Evolutionary conservation across 1,139 yeast genomes (phyloP), one percentile per base, ranked within the genome.

Genomic region (Pichia kudriavzevii): DNA sequence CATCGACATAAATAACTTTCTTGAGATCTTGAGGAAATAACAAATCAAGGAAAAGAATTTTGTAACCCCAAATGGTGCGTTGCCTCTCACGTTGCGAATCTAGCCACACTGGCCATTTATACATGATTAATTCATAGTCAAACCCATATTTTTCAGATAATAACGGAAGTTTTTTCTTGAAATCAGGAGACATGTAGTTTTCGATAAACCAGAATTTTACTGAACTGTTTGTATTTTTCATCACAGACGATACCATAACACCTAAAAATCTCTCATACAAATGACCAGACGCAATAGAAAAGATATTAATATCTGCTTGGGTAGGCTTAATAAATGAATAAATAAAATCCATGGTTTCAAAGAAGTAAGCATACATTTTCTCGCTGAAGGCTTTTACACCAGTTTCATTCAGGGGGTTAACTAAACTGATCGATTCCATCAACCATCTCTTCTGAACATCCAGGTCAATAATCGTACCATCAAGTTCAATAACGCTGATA

Each of bases 31-130:
- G 78, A 0, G 98, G 97, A 56, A 91, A 85, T 35, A 91, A 56
- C 0, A 82, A 88, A 59, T 91, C 98, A 42, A 87, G 60, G 46
- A 91, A 87, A 34, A 91, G 60, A 28, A 87, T 79, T 55, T 88
- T 88, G 53, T 81, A 83, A 2, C 91, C 95, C 88, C 95, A 84
- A 34, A 85, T 75, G 3, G 78, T 74, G 43, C 96, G 67, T 50
- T 80, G 87, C 52, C 75, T 75, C 47, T 79, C 87, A 22, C 77
- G 56, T 57, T 91, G 97, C 2, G 67, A 67, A 30, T 93, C 68
- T 20, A 91, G 63, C 94, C 96, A 91, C 17, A 65, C 59, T 9
- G 98, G 98, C 98, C 98, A 91, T 46, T 81, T 79, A 57, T 83
- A 91, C 2, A 80, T 73, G 14, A 91, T 67, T 30, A 83, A 60